phyloP scores from a whole-genome alignment of 2,329 filamentous ascomycete genomes.

The Monascus ruber region DNA sequence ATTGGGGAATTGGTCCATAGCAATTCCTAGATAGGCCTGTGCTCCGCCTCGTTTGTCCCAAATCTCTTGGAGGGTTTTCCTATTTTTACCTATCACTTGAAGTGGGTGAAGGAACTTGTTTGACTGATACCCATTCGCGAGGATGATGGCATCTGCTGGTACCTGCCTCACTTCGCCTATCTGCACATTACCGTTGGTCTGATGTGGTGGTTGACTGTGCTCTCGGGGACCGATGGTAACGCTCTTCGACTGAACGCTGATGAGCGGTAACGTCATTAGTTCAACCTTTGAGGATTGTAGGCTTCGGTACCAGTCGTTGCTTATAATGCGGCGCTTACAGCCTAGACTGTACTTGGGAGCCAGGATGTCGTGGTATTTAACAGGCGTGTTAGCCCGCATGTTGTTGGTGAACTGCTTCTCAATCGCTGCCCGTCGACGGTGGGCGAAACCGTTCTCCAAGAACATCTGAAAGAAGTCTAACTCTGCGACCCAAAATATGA shows the following conservation, averaged over 20 bases:
- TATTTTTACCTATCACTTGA: conserved; percentile 40
- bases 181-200: conserved; percentile 10
- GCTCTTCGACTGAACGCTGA: conserved; percentile 37
- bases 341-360: conserved; percentile 52
- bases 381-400: conserved; percentile 41
- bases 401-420: conserved; percentile 35
- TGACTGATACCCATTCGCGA: conserved; percentile 52
- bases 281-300: conserved; percentile 44
- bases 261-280: conserved; percentile 41
- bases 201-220: conserved; percentile 29
- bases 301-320: conserved; percentile 43
- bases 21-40: conserved; percentile 49
- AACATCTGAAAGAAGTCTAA: conserved; percentile 23
- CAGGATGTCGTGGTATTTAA: conserved; percentile 50
- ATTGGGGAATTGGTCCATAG: conserved; percentile 52
- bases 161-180: conserved; percentile 30
- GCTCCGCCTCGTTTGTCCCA: conserved; percentile 51
- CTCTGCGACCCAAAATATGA: conserved; percentile 28
- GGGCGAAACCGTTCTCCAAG: conserved; percentile 26
- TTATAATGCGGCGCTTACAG: conserved; percentile 54
- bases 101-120: conserved; percentile 44
- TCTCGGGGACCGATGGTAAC: conserved; percentile 42
- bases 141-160: conserved; percentile 48
- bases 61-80: conserved; percentile 41
- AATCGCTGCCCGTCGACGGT: conserved; percentile 24